Base-by-base conservation (phyloP, 208 protist genomes). In the Trypanosoma melophagium region DNA sequence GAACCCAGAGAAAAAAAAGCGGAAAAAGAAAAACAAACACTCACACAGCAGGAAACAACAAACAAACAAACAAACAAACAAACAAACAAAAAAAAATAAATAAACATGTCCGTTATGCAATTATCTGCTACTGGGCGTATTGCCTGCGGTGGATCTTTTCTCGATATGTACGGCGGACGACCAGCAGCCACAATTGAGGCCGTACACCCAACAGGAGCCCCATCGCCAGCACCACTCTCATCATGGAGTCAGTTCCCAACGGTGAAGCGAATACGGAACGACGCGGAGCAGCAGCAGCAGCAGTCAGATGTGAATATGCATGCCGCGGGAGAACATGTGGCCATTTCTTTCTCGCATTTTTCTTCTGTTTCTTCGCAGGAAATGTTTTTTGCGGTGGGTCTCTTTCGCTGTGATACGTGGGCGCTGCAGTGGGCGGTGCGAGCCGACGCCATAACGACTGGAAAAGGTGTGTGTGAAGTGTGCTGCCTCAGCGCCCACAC, bases 391-490 rank as follows among this genome's bases (percentile, higher is more conserved):
- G 69, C 81, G 0, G 68, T 78, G 16, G 76, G 69, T 21, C 54
- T 94, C 17, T 66, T 92, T 19, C 85, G 89, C n/a, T 90, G 86
- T 51, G 89, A 94, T 62, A 94, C 89, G 8, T 92, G 89, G 85
- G 72, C 81, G 14, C 74, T 90, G 47, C 79, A 91, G 52, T 94
- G 89, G 89, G 81, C 59, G 12, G 76, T 92, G 0, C 69, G 69
- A 25, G 42, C 62, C 1, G 54, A 66, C 13, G 24, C 60, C 16
- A 3, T 50, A 7, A 21, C 19, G 1, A 14, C 16, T 25, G 58
- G 55, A 19, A 35, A 19, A 31, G 28, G 35, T 14, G 45, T 74
- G 25, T 31, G 19, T 59, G 40, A 57, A 17, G 53, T 74, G 12
- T 62, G 53, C 22, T 74, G 61, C 63, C 55, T 74, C 12, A 74